Percentiles rank a stretch among this genome's conserved stretches.
These are phyloP conservation scores for Furcasterigmium sp. DNA, from an alignment of 2,329 filamentous ascomycete genomes.

Conservation along the genomic window DNA sequence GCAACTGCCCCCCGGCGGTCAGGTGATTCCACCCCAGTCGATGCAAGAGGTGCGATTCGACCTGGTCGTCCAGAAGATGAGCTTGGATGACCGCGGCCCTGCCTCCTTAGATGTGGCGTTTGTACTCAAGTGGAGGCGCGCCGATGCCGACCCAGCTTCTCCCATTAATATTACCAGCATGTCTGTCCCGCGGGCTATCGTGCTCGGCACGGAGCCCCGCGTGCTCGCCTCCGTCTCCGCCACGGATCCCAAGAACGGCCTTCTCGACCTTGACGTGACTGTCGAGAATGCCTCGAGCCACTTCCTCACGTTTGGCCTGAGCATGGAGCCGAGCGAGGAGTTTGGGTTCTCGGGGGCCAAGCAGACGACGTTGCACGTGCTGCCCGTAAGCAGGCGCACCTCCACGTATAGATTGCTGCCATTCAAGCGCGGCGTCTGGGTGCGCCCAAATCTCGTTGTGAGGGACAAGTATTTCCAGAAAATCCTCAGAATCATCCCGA, in stretches of 20 bases:
- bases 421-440: constrained; percentile 59
- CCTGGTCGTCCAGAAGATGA: constrained; percentile 68
- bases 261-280: constrained; percentile 50
- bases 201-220: constrained; percentile 80
- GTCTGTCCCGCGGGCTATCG: constrained; percentile 71
- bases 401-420: constrained; percentile 73
- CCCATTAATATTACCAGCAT: constrained; percentile 60
- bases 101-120: constrained; percentile 71
- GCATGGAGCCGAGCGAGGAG: constrained; percentile 86
- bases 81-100: constrained; percentile 75
- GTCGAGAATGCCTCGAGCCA: constrained; percentile 94
- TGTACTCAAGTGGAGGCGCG: constrained; percentile 66
- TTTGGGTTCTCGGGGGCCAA: constrained; percentile 94
- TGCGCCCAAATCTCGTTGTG: constrained; percentile 68
- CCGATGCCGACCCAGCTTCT: constrained; percentile 15
- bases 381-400: constrained; percentile 72
- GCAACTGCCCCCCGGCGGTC: constrained; percentile 32
- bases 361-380: constrained; percentile 69
- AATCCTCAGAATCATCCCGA: constrained; percentile 73
- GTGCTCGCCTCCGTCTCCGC: constrained; percentile 62
- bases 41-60: constrained; percentile 70
- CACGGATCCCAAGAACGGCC: constrained; percentile 21
- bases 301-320: constrained; percentile 86
- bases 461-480: constrained; percentile 93
- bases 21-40: constrained; percentile 57